Evolutionary conservation across 1,139 yeast genomes (phyloP), one percentile per base, ranked within the genome.

Genomic region (Diutina ranongensis): DNA sequence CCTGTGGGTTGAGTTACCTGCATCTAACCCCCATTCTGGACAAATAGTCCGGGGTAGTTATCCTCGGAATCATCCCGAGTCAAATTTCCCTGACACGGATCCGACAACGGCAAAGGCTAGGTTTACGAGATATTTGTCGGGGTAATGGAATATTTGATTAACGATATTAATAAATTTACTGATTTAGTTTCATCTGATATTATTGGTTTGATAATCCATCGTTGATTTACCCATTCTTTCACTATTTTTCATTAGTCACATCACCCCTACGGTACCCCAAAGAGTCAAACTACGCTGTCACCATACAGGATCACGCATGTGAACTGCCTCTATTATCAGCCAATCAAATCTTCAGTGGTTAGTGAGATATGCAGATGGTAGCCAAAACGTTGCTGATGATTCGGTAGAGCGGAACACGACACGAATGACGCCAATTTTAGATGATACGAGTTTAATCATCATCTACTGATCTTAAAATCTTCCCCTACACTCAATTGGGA

Each of bases 61-160:
- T 35, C 40, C 40, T 35, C 40, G 40, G 40, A 35, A 35, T 15
- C 40, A 15, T 12, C 27, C 40, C 40, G 40, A 35, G 40, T 35
- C 40, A 35, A 35, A 20, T 21, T 12, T n/a, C 18, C 4, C 4
- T 31, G 15, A 12, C 34, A 31, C 40, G 40, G 40, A n/a, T 20
- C 40, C 40, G 40, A 35, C 28, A 5, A 5, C 28, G 28, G 28
- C 28, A 25, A 7, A 25, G 28, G 28, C 9, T 25, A 25, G 28
- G 28, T 7, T 25, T 25, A 25, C 5, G 5, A 25, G 28, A 10
- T 5, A 10, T 5, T 5, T 5, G 10, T 7, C 5, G 28, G 28
- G 28, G 28, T 25, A 5, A 25, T 7, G 28, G 10, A 25, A 7
- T 25, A 25, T 7, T 7, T 25, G 28, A 25, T 7, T 25, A 25